Evolutionary conservation across 73 alveolate genomes (phyloP).

Genomic region (Tetrahymena thermophila): DNA sequence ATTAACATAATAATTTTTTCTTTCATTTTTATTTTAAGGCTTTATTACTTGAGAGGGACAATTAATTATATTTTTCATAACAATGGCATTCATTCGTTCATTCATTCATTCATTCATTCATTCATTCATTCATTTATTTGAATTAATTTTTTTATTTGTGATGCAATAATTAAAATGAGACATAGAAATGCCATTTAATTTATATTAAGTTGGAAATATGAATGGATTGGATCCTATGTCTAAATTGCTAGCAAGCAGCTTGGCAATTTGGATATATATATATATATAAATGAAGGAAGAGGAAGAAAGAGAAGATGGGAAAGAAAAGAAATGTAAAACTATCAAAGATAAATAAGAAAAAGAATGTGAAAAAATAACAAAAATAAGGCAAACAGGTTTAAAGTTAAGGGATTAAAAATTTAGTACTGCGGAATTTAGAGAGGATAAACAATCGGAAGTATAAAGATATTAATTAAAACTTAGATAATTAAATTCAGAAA

Average conservation of each 20-base stretch:
- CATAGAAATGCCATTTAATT: too few species aligned
- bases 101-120: too few species aligned
- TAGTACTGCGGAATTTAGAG: not conserved
- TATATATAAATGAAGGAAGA: not conserved
- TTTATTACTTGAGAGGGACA: not conserved
- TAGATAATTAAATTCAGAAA: not conserved
- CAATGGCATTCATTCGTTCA: not conserved
- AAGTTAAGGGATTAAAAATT: not conserved
- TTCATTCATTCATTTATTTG: too few species aligned
- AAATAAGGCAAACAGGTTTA: conserved; percentile 1
- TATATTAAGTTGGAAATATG: too few species aligned
- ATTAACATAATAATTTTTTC: not conserved
- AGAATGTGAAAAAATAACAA: not conserved
- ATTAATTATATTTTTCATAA: too few species aligned
- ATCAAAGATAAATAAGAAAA: not conserved
- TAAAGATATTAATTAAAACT: not conserved
- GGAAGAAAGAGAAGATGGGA: not conserved
- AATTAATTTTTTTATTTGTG: too few species aligned
- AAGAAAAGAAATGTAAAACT: not conserved
- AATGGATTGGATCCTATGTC: not conserved
- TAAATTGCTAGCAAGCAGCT: not conserved
- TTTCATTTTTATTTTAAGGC: not conserved
- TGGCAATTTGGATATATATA: too few species aligned
- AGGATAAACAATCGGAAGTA: conserved; percentile 2
- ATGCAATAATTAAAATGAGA: too few species aligned